Conservation (phyloP, 176 grass and related monocot species). For the Saccharum spontaneum region DNA sequence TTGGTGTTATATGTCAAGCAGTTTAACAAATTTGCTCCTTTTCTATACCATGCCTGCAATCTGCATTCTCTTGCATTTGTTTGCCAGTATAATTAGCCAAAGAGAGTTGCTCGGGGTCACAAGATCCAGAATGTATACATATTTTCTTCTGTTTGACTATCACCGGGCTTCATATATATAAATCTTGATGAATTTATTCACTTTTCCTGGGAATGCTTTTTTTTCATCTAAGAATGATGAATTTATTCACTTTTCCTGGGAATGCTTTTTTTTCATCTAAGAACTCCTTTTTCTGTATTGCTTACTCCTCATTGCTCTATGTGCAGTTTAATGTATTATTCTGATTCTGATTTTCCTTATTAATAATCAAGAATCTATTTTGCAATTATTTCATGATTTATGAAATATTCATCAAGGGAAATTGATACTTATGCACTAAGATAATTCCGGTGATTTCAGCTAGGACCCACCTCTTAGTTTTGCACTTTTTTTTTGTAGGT, state of each 20-base stretch:
- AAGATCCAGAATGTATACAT: background rate
- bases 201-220: background rate
- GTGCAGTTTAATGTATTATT: background rate
- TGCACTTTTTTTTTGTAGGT: background rate
- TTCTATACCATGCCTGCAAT: background rate
- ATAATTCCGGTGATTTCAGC: background rate
- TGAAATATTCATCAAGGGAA: constrained; percentile 4
- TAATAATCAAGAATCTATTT: background rate
- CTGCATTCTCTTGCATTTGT: background rate
- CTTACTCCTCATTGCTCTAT: background rate
- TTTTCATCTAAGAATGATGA: background rate
- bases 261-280: background rate
- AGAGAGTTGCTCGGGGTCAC: background rate
- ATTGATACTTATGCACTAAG: background rate
- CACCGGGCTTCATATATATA: background rate
- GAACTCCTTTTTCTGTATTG: background rate
- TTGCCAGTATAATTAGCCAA: background rate
- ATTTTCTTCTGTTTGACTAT: constrained; percentile 10
- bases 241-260: background rate
- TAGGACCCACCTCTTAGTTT: background rate
- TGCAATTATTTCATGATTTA: background rate
- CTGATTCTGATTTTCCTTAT: constrained; percentile 15
- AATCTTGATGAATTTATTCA: background rate
- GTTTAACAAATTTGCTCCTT: constrained; percentile 2
- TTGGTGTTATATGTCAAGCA: background rate